Conservation (phyloP, 1,284 basidiomycete genomes). For the Austroboletus novae-zelandiae region DNA sequence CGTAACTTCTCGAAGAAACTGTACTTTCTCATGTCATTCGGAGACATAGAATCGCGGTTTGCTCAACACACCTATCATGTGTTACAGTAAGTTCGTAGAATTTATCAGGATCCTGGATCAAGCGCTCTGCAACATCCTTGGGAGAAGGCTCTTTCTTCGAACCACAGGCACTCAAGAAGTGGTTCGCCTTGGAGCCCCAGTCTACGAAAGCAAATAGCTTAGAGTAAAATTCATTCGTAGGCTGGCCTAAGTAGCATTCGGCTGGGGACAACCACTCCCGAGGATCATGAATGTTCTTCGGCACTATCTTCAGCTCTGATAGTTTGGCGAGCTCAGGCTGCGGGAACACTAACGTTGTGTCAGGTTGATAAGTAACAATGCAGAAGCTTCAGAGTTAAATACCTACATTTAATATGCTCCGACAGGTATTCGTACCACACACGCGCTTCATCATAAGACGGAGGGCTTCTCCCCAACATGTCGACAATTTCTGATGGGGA, state of each 20-base stretch:
- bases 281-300: background rate
- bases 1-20: conserved; percentile 10
- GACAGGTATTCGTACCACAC: conserved; percentile 54
- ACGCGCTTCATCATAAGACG: conserved; percentile 52
- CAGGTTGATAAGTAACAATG: background rate
- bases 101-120: conserved; percentile 4
- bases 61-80: background rate
- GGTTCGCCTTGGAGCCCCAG: conserved; percentile 78
- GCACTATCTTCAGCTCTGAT: conserved; percentile 9
- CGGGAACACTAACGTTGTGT: conserved; percentile 3
- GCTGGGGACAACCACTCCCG: background rate
- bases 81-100: conserved; percentile 7
- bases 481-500: conserved; percentile 59
- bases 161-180: conserved; percentile 82
- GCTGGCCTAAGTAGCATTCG: conserved; percentile 7
- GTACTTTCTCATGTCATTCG: background rate
- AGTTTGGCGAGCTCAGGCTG: background rate
- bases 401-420: background rate
- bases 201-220: conserved; percentile 84
- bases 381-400: background rate
- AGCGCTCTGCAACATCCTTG: conserved; percentile 46
- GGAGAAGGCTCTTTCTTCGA: conserved; percentile 64
- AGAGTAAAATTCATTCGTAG: background rate
- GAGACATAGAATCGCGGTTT: background rate
- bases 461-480: conserved; percentile 59